A percentile compares a stretch with the other conserved stretches of the same genome.
Evolutionary conservation across 1,284 basidiomycete genomes (phyloP).

Genomic region (Agaricales sp.): DNA sequence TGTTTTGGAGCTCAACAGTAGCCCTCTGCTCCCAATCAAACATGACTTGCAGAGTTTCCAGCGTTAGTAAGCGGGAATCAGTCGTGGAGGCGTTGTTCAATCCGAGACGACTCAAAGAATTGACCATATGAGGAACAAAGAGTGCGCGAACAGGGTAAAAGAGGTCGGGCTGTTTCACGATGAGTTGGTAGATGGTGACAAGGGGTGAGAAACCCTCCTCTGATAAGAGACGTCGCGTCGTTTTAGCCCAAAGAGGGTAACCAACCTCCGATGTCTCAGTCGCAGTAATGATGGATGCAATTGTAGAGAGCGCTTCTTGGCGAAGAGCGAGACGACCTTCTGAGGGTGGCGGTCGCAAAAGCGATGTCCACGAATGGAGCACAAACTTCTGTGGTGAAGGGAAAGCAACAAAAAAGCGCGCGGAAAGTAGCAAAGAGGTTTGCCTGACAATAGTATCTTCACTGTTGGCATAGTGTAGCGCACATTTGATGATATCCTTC

Average conservation of each 20-base stretch:
- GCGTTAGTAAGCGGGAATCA: constrained; percentile 75
- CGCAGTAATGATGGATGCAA: constrained; percentile 80
- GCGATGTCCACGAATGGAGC: constrained; percentile 86
- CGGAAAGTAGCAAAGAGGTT: constrained; percentile 86
- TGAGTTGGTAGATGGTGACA: constrained; percentile 84
- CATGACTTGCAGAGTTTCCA: constrained; percentile 81
- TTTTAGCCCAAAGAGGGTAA: constrained; percentile 83
- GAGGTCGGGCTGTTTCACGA: constrained; percentile 85
- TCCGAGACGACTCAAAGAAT: constrained; percentile 82
- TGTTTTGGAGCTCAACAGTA: constrained; percentile 18
- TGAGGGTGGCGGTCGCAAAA: constrained; percentile 77
- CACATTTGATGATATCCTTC: constrained; percentile 94
- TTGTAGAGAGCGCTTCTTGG: constrained; percentile 78
- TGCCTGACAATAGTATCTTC: constrained; percentile 93
- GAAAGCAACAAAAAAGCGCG: constrained; percentile 90
- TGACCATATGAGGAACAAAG: constrained; percentile 95
- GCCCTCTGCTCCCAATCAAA: constrained; percentile 80
- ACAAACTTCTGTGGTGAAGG: constrained; percentile 93
- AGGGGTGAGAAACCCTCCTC: constrained; percentile 90
- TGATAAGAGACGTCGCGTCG: constrained; percentile 77
- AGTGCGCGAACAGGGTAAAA: constrained; percentile 92
- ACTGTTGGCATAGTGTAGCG: constrained; percentile 82
- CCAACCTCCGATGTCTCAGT: constrained; percentile 42
- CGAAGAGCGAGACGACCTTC: constrained; percentile 79
- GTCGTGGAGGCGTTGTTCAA: constrained; percentile 65